Conservation (phyloP, 345 rosid species). For the Viola odorata region DNA sequence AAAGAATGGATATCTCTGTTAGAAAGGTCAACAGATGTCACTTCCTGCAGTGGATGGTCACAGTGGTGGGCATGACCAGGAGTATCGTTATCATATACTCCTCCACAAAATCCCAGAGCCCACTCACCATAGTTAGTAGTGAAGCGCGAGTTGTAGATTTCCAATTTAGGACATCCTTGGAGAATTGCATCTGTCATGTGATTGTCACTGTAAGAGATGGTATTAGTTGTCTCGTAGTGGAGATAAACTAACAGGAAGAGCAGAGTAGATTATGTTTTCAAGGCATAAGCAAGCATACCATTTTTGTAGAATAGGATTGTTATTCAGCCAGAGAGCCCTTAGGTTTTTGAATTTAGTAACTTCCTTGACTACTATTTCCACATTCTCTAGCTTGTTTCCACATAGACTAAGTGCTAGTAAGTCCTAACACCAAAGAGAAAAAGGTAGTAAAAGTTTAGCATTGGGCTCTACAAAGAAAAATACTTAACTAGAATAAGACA, state of each 20-base stretch:
- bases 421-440: slow-evolving; percentile 37
- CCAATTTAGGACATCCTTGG: slow-evolving; percentile 57
- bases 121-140: slow-evolving; percentile 63
- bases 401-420: slow-evolving; percentile 73
- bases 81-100: slow-evolving; percentile 53
- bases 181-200: slow-evolving; percentile 42
- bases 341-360: slow-evolving; percentile 57
- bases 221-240: slow-evolving; percentile 8
- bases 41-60: slow-evolving; percentile 41
- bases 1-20: slow-evolving; percentile 58
- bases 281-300: slow-evolving; percentile 36
- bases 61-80: slow-evolving; percentile 38
- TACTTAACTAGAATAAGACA: neutral
- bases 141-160: slow-evolving; percentile 72
- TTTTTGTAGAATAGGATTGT: slow-evolving; percentile 55
- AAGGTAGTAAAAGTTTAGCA: neutral
- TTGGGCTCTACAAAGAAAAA: neutral
- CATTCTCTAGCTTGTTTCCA: slow-evolving; percentile 62
- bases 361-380: slow-evolving; percentile 50
- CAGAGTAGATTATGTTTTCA: neutral
- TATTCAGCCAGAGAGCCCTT: slow-evolving; percentile 80
- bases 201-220: slow-evolving; percentile 39
- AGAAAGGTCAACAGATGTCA: slow-evolving; percentile 75
- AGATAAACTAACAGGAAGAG: slow-evolving; percentile 9
- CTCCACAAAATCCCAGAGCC: slow-evolving; percentile 91